Base-by-base conservation (phyloP, 2,329 filamentous ascomycete genomes). In the Pyrenophora seminiperda region DNA sequence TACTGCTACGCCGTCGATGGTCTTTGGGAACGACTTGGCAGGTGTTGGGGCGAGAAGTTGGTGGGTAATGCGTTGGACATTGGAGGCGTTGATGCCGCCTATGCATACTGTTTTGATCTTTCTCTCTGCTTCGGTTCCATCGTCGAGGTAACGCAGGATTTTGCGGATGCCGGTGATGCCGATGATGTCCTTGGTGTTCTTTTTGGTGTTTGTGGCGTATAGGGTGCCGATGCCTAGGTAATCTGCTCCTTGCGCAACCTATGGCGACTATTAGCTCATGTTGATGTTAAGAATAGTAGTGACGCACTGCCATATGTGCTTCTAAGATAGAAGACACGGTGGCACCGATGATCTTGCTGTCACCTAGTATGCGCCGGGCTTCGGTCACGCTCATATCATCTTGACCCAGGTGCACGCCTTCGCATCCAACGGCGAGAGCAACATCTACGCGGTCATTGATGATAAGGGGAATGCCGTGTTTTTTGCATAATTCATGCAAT, bases 391-490 rank as follows among this genome's bases (percentile, higher is more conserved):
- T 85, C 79, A 96, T 87, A 72, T 97, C 93, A 81, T 97, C 92
- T 76, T 97, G 93, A 5, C 94, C 94, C 41, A 97, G 83, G 72
- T 97, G 94, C 7, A 96, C 91, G 37, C 94, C 94, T 76, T 97
- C 93, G 49, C 90, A 94, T 10, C 86, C 89, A 34, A 92, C 83
- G 11, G 91, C 91, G 14, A 91, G 80, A 7, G 91, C 92, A 19
- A 97, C 90, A 70, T 96, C 92, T 5, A 97, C 83, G 10, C 92
- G 85, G 71, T 97, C 94, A 70, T 97, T 97, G 77, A 97, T 91
- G 46, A 97, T 78, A 49, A 97, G 81, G 22, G 93, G 93, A 3
- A 96, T 84, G 13, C 79, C 79, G 67, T 88, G 80, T 38, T 78
- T 77, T 57, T 78, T 78, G 15, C 91, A 93, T 55, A 94, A 76